A percentile compares a stretch with the other conserved stretches of the same genome.
Conservation (phyloP, 768 basidiomycete genomes). For the Lactarius quietus region DNA sequence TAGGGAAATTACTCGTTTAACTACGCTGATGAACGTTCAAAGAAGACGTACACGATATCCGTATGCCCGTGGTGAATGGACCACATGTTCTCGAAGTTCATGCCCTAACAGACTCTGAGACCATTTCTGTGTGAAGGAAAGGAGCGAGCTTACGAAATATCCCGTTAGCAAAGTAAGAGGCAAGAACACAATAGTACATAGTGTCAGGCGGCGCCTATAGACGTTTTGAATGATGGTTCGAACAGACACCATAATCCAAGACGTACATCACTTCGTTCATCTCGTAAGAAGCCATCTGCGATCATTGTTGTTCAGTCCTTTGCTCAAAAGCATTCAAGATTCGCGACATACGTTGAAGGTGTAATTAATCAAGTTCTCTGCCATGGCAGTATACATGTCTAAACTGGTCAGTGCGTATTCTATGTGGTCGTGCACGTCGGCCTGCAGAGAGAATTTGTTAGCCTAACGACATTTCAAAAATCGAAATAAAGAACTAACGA, state of each 20-base stretch:
- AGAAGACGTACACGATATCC: slow-evolving; percentile 27
- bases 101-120: slow-evolving; percentile 43
- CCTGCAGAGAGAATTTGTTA: slow-evolving; percentile 36
- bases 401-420: slow-evolving; percentile 65
- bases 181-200: slow-evolving; percentile 67
- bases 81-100: slow-evolving; percentile 60
- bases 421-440: slow-evolving; percentile 74
- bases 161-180: slow-evolving; percentile 68
- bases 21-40: neutral
- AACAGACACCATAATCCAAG: slow-evolving; percentile 4
- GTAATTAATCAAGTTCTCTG: slow-evolving; percentile 69
- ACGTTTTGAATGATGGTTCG: slow-evolving; percentile 6
- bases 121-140: neutral
- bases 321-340: neutral
- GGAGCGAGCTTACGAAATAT: slow-evolving; percentile 53
- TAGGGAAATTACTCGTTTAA: slow-evolving; percentile 28
- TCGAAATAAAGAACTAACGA: slow-evolving; percentile 38
- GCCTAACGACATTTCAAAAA: neutral
- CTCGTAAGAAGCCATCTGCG: slow-evolving; percentile 64
- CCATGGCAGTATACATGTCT: slow-evolving; percentile 69
- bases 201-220: slow-evolving; percentile 57
- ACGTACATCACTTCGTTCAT: slow-evolving; percentile 72
- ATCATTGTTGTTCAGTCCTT: slow-evolving; percentile 3
- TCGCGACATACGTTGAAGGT: slow-evolving; percentile 59
- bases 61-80: slow-evolving; percentile 38